Conservation (phyloP, 75 land plant genomes). For the Chamaecyparis obtusa region DNA sequence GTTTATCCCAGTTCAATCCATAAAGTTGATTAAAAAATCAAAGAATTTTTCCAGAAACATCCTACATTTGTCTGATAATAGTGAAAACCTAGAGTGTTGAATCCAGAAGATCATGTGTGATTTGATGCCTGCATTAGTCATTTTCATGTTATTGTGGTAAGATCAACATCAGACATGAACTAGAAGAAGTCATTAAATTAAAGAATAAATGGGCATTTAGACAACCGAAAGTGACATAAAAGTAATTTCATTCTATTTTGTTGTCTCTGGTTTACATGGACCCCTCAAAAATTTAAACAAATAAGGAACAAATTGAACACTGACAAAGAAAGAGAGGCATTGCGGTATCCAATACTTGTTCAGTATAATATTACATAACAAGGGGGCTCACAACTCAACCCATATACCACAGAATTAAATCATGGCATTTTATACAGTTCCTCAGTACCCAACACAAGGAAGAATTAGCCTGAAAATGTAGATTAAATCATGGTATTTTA, state of each 20-base stretch:
- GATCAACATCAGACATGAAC: neutral
- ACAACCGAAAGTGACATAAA: neutral
- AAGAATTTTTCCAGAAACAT: too few relatives aligned
- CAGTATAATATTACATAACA: neutral
- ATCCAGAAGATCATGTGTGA: too few relatives aligned
- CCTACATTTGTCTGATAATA: too few relatives aligned
- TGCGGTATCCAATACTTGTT: neutral
- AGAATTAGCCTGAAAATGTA: neutral
- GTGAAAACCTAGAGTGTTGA: too few relatives aligned
- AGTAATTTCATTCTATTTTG: neutral
- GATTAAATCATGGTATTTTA: slow-evolving; percentile 2
- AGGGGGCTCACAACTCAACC: neutral
- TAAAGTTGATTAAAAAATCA: too few relatives aligned
- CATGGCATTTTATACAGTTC: slow-evolving; percentile 4
- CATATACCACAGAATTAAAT: neutral
- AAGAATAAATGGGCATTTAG: neutral
- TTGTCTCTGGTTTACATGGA: neutral
- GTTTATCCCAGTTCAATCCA: too few relatives aligned
- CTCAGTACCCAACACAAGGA: neutral
- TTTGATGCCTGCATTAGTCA: neutral
- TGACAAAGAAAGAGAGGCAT: neutral
- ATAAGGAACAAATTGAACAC: neutral
- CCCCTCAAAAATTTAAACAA: neutral
- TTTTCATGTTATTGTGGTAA: neutral
- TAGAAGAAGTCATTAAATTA: neutral